These are phyloP conservation scores for Wickerhamiella alocasiicola DNA, from an alignment of 805 yeast genomes.

Conservation along the genomic window DNA sequence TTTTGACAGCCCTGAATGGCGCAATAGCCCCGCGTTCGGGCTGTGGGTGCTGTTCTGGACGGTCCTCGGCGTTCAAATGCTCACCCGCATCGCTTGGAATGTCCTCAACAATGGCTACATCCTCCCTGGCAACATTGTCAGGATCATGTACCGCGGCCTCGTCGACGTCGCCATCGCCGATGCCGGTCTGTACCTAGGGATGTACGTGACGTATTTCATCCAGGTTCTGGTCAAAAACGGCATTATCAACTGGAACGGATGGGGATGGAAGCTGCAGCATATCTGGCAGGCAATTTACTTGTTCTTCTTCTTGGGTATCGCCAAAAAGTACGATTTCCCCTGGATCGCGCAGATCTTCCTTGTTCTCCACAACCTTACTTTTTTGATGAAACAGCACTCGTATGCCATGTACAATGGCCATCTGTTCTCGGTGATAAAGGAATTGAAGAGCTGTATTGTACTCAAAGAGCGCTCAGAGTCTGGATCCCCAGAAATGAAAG, in stretches of 20 bases:
- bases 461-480: constrained; percentile 19
- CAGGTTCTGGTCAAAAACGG: constrained; percentile 42
- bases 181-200: constrained; percentile 54
- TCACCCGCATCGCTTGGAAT: constrained; percentile 40
- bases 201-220: constrained; percentile 46
- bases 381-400: constrained; percentile 92
- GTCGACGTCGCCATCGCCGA: constrained; percentile 63
- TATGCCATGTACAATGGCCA: constrained; percentile 88
- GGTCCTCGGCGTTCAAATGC: constrained; percentile 38
- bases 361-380: constrained; percentile 70
- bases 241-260: constrained; percentile 43
- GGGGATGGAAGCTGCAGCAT: constrained; percentile 55
- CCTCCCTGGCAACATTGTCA: constrained; percentile 42
- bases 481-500: background rate
- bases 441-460: constrained; percentile 8
- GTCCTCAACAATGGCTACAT: constrained; percentile 35
- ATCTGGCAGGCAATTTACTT: constrained; percentile 45
- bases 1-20: constrained; percentile 24
- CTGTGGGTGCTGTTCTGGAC: constrained; percentile 50
- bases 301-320: constrained; percentile 40
- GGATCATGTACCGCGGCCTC: constrained; percentile 48
- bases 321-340: constrained; percentile 48
- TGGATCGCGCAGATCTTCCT: constrained; percentile 89
- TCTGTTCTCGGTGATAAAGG: constrained; percentile 32
- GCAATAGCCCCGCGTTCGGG: constrained; percentile 46